Evolutionary conservation across 345 rosid genomes (phyloP), one percentile per base, ranked within the genome.

Genomic region (Citrus sp.): DNA sequence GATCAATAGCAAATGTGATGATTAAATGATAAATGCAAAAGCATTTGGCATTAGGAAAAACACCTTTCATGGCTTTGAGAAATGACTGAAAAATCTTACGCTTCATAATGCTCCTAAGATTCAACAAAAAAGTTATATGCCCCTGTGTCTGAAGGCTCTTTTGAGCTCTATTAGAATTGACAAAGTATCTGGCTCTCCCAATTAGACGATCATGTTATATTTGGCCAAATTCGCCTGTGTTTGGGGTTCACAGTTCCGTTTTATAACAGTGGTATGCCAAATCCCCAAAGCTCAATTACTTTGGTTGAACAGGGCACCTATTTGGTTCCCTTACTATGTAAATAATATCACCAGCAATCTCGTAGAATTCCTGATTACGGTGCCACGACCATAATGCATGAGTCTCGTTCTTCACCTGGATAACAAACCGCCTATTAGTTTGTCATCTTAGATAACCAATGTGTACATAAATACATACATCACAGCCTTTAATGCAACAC

Each of bases 331-430:
- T 83, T 9, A 93, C 99, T 32, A 93, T 90, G 87, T 91, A 93
- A 65, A 95, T 87, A 79, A 87, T 89, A 82, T 93, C 98, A n/a
- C 94, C 99, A 3, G 88, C 82, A 30, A 77, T 37, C 62, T 79
- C 77, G 14, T 74, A 84, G 16, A 85, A 67, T 81, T 95, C 93
- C 85, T 93, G 98, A 65, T 95, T 95, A 35, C 98, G 83, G 42
- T 90, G 87, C 98, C 98, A 95, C 13, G 92, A 90, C 98, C 98
- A 93, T 64, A 93, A 70, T 28, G 98, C 98, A 88, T 92, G 90
- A 7, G 97, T 91, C 76, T 90, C 98, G 63, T 95, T 95, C 72
- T 87, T 91, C 69, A 93, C 92, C 98, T 93, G 86, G 80, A 82
- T 55, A 70, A 49, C 74, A 37, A 63, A 68, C 40, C 32, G 42